A percentile compares a stretch with the other conserved stretches of the same genome.
phyloP scores from a whole-genome alignment of 805 yeast genomes.

The Ogataea pignaliae region DNA sequence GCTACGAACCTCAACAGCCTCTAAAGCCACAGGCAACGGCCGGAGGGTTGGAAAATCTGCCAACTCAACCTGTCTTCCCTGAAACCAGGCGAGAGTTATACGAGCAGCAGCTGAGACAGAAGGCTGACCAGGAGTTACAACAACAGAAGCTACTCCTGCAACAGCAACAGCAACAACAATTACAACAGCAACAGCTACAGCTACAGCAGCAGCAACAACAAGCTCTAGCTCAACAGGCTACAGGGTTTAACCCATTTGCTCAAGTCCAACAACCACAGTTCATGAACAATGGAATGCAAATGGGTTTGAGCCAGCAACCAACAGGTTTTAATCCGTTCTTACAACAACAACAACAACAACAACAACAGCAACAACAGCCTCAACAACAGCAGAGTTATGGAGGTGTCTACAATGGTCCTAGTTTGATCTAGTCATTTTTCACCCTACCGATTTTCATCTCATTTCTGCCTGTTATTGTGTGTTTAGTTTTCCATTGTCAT shows the following conservation, averaged over 20 bases:
- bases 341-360: slow-evolving; percentile 5
- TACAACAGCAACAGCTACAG: slow-evolving; percentile 8
- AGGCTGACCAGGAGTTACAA: slow-evolving; percentile 19
- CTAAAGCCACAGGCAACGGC: slow-evolving; percentile 56
- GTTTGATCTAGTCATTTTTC: slow-evolving; percentile 13
- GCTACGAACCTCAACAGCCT: slow-evolving; percentile 9
- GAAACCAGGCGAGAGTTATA: slow-evolving; percentile 38
- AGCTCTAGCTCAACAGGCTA: slow-evolving; percentile 6
- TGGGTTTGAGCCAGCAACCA: background rate
- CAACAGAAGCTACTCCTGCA: slow-evolving; percentile 14
- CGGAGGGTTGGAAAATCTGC: slow-evolving; percentile 66
- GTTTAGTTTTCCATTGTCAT: background rate
- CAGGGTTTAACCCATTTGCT: slow-evolving; percentile 10
- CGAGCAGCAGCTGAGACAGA: slow-evolving; percentile 15
- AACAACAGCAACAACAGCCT: slow-evolving; percentile 6
- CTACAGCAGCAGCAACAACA: slow-evolving; percentile 7
- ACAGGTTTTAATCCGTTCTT: background rate
- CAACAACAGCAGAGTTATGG: slow-evolving; percentile 6
- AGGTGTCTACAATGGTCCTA: slow-evolving; percentile 28
- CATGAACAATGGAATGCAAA: background rate
- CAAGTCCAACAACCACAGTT: slow-evolving; percentile 6
- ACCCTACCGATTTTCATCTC: background rate
- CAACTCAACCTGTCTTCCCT: slow-evolving; percentile 66
- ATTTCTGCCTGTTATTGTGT: background rate
- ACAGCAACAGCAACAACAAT: slow-evolving; percentile 12